Percentiles rank a stretch among this genome's conserved stretches.
Conservation (phyloP, 306 rosid genomes). For the Glycyrrhiza uralensis region DNA sequence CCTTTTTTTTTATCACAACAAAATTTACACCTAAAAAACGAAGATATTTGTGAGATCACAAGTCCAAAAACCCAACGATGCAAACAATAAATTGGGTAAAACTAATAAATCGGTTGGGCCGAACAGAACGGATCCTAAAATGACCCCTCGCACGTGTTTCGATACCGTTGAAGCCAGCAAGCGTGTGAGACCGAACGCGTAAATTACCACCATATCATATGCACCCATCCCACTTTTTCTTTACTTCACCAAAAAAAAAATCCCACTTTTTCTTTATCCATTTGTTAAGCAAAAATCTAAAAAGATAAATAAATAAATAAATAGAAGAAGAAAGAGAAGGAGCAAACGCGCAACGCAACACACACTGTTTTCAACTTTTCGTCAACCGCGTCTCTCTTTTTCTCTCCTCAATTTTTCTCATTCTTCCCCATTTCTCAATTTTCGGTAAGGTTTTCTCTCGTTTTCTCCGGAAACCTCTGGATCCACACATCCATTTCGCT, state of each 20-base stretch:
- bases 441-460: conserved; percentile 30
- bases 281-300: conserved; percentile 20
- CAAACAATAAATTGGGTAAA: too few relatives aligned
- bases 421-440: neutral
- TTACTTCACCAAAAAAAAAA: too few relatives aligned
- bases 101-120: too few relatives aligned
- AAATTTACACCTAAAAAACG: too few relatives aligned
- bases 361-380: neutral
- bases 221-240: neutral
- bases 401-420: neutral
- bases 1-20: too few relatives aligned
- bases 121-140: too few relatives aligned
- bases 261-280: conserved; percentile 29
- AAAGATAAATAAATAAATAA: neutral
- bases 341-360: neutral
- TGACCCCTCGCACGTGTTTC: too few relatives aligned
- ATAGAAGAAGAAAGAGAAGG: neutral
- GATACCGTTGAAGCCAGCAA: too few relatives aligned
- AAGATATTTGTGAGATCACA: too few relatives aligned
- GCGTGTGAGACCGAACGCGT: too few relatives aligned
- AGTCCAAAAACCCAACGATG: too few relatives aligned
- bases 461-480: conserved; percentile 28
- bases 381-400: neutral
- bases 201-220: neutral
- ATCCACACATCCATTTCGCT: conserved; percentile 32